Base-by-base conservation (phyloP, 192 early-diverging fungal genomes). In the Phycomyces blakesleeanus region DNA sequence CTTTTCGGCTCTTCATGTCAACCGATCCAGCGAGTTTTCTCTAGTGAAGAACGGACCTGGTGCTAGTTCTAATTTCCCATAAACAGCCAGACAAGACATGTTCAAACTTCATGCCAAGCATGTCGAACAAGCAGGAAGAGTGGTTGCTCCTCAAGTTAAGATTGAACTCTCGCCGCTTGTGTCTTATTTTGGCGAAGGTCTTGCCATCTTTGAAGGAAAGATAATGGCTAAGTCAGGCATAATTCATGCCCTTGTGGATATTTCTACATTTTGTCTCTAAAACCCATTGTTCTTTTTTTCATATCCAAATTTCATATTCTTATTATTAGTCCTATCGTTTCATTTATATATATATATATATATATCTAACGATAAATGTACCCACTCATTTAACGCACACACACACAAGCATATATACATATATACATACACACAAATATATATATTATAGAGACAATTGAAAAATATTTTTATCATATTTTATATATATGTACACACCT, bases 1-100 rank as follows among this genome's bases (percentile, higher is more conserved):
- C 52, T 83, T 97, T 76, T 89, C 92, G 14, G 89, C 94, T 40
- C 72, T 97, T 18, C 93, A 97, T 67, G 86, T 88, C 15, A 84
- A 85, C 51, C 87, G 95, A 24, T 74, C 76, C 9, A 91, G 92
- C 55, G 93, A 96, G 79, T 97, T 97, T 67, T 91, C 90, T 20
- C 95, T 93, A 14, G 81, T 97, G 57, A 97, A 97, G 83, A 97
- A 97, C 68, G 91, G 87, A 11, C 87, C 91, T 8, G 91, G 91
- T 39, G 67, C 81, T 40, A 89, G 85, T 64, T 73, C 70, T n/a
- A 93, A 97, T 70, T 88, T 79, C 40, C 95, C 95, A 14, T 88
- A 89, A 64, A 97, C 95, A 0, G 89, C 86, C 51, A 79, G 93
- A 52, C 73, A 76, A 26, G 93, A 95, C 69, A 82, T 96, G 26